Evolutionary conservation across 2,329 filamentous ascomycete species (phyloP).

Genomic region (Alternaria longipes): DNA sequence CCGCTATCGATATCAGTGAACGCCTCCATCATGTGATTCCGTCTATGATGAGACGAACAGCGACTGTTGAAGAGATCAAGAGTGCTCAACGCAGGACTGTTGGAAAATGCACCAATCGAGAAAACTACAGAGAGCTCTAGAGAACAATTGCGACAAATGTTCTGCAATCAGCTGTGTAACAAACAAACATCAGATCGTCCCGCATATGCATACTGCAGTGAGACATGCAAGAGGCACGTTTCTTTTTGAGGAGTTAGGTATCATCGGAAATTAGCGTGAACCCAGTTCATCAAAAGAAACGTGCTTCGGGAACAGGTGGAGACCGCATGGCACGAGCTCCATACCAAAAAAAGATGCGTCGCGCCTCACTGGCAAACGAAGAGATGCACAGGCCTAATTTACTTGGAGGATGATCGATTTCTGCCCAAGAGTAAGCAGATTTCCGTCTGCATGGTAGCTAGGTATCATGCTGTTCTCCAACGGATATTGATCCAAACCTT

Average conservation of each 20-base stretch:
- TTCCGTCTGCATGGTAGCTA: neutral
- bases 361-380: constrained; percentile 4
- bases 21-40: constrained; percentile 20
- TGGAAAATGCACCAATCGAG: neutral
- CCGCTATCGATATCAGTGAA: constrained; percentile 13
- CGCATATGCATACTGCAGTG: constrained; percentile 30
- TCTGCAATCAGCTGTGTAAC: constrained; percentile 36
- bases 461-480: constrained; percentile 10
- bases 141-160: constrained; percentile 17
- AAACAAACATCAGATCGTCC: constrained; percentile 31
- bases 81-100: neutral
- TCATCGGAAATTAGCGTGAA: constrained; percentile 5
- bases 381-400: constrained; percentile 1
- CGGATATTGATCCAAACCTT: neutral
- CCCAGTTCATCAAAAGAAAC: constrained; percentile 7
- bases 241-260: constrained; percentile 8
- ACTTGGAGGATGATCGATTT: neutral
- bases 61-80: constrained; percentile 3
- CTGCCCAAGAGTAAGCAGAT: constrained; percentile 11
- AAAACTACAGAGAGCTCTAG: neutral
- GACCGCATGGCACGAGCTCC: constrained; percentile 4
- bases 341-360: constrained; percentile 2
- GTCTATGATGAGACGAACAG: neutral
- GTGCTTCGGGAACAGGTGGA: constrained; percentile 7
- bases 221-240: constrained; percentile 25